phyloP scores from a whole-genome alignment of 202 grass and related monocot genomes.

The Zizania palustris region DNA sequence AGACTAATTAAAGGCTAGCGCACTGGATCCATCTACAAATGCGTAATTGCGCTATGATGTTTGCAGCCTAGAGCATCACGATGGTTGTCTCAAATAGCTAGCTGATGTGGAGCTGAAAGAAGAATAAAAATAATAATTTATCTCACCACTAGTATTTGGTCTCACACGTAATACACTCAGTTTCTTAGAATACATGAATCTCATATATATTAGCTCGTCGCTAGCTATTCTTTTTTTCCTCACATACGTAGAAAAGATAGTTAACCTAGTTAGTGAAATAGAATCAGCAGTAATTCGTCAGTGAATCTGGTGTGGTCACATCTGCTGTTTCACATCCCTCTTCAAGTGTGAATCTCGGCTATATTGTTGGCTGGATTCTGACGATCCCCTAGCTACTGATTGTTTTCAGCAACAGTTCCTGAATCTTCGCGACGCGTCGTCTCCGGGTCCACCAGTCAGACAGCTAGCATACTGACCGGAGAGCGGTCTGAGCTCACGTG shows the following conservation, averaged over 20 bases:
- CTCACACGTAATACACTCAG: no score
- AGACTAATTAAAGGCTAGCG: neutral
- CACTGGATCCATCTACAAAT: conserved; percentile 16
- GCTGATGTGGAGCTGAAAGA: no score
- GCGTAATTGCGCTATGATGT: no score
- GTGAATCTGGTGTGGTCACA: conserved; percentile 18
- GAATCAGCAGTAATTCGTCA: neutral
- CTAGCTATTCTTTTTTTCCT: no score
- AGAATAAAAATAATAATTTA: no score
- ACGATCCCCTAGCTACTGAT: neutral
- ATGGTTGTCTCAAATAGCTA: no score
- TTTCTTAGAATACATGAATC: no score
- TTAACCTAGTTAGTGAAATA: no score
- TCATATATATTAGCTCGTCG: no score
- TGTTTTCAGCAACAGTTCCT: conserved; percentile 25
- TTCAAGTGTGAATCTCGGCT: neutral
- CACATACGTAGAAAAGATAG: no score
- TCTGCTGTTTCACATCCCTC: neutral
- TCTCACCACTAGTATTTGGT: no score
- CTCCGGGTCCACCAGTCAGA: neutral
- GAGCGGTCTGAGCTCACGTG: conserved; percentile 5
- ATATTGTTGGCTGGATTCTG: conserved; percentile 24
- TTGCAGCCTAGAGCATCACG: no score
- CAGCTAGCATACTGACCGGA: conserved; percentile 10
- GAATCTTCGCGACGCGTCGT: conserved; percentile 19